Evolutionary conservation across 257 asterid genomes (phyloP).

Genomic region (Solanum medicagineum): DNA sequence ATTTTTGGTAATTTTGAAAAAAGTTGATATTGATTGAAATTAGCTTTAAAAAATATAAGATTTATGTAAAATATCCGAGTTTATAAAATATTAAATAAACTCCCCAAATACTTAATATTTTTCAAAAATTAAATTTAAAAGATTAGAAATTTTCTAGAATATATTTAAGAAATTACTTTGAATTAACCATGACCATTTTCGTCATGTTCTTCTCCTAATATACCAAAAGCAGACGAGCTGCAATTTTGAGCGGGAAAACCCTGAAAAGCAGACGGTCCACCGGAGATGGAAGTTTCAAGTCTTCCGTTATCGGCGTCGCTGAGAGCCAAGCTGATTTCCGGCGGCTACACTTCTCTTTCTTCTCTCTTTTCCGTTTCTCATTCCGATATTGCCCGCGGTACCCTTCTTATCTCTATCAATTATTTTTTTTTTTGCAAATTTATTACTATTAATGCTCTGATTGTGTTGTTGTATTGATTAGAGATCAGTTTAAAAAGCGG

Average conservation of each 20-base stretch:
- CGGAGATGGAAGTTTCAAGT: constrained; percentile 52
- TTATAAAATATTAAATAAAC: background rate
- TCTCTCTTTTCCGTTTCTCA: constrained; percentile 43
- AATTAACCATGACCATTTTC: background rate
- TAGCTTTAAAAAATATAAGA: too few species aligned
- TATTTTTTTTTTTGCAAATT: background rate
- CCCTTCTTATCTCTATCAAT: background rate
- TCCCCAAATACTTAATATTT: background rate
- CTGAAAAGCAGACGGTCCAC: background rate
- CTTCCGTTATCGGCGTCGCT: constrained; percentile 71
- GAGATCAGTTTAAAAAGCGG: background rate
- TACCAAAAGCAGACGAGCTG: background rate
- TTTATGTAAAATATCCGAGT: background rate
- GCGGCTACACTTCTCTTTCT: constrained; percentile 61
- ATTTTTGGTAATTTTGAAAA: too few species aligned
- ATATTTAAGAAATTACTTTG: background rate
- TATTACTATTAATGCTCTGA: background rate
- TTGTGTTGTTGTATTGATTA: background rate
- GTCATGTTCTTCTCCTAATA: background rate
- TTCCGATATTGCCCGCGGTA: constrained; percentile 52
- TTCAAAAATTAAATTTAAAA: too few species aligned
- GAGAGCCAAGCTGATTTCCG: constrained; percentile 59
- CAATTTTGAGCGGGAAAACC: background rate
- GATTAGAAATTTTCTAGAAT: background rate
- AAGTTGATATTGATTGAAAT: too few species aligned